phyloP scores from a whole-genome alignment of 495 filamentous ascomycete genomes.

The Penicillium odoratum region DNA sequence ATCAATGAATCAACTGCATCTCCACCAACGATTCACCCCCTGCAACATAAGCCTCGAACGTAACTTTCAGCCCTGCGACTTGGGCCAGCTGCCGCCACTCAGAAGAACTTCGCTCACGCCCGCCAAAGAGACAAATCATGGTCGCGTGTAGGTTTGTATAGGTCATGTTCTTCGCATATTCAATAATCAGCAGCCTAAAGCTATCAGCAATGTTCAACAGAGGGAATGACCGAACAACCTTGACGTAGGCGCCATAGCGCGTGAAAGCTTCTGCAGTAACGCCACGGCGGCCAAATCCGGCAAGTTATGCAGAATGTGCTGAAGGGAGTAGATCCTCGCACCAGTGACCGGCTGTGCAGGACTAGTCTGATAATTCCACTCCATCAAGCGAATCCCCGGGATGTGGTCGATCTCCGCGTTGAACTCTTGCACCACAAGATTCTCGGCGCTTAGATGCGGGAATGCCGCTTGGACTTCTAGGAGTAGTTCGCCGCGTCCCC shows the following conservation, averaged over 20 bases:
- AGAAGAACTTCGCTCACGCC: conserved; percentile 30
- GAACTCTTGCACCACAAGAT: conserved; percentile 51
- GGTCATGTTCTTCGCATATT: conserved; percentile 34
- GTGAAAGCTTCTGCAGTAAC: conserved; percentile 40
- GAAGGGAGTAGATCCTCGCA: conserved; percentile 44
- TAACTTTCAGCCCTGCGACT: conserved; percentile 33
- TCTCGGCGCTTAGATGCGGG: conserved; percentile 37
- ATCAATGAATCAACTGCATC: conserved; percentile 25
- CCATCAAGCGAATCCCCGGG: conserved; percentile 29
- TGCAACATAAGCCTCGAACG: conserved; percentile 36
- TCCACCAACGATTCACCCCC: conserved; percentile 39
- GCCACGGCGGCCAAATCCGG: conserved; percentile 38
- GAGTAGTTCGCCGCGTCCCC: conserved; percentile 53
- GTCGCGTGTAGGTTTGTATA: conserved; percentile 35
- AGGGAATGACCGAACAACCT: conserved; percentile 22
- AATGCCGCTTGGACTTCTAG: conserved; percentile 41
- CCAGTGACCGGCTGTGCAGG: conserved; percentile 36
- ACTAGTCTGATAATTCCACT: conserved; percentile 39
- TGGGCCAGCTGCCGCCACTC: conserved; percentile 39
- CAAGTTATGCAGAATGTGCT: conserved; percentile 47
- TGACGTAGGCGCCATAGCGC: conserved; percentile 48
- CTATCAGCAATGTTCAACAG: too few species aligned
- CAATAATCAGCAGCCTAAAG: conserved; percentile 35
- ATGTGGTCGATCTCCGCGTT: conserved; percentile 31
- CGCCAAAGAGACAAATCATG: conserved; percentile 40